Conservation (phyloP, 441 rosid genomes). For the Dalechampia spathulata region DNA sequence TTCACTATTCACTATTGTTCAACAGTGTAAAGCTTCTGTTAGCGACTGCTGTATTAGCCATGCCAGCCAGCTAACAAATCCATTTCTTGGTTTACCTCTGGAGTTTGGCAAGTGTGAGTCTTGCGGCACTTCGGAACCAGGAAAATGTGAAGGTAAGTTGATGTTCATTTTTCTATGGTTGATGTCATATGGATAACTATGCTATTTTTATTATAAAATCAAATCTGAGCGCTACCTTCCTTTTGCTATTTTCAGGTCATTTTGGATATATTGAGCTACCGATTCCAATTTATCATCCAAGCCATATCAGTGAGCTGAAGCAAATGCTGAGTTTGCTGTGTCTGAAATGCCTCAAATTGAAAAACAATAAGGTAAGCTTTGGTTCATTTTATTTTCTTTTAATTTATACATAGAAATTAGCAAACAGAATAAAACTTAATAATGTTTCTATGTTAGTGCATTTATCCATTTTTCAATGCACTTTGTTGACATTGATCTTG, state of each 20-base stretch:
- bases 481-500: slow-evolving; percentile 15
- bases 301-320: slow-evolving; percentile 70
- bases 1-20: slow-evolving; percentile 6
- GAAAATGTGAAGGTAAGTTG: slow-evolving; percentile 79
- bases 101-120: slow-evolving; percentile 92
- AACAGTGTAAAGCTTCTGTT: slow-evolving; percentile 62
- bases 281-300: slow-evolving; percentile 82
- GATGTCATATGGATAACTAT: neutral
- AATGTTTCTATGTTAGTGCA: too few relatives aligned
- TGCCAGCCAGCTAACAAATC: slow-evolving; percentile 68
- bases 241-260: slow-evolving; percentile 61
- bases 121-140: slow-evolving; percentile 81
- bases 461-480: too few relatives aligned
- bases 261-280: slow-evolving; percentile 90
- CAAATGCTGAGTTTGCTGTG: slow-evolving; percentile 71
- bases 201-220: neutral
- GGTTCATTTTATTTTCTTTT: neutral
- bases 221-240: slow-evolving; percentile 7
- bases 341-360: slow-evolving; percentile 83
- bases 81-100: slow-evolving; percentile 90
- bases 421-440: too few relatives aligned
- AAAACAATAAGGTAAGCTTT: slow-evolving; percentile 47
- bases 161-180: slow-evolving; percentile 1
- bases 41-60: slow-evolving; percentile 69
- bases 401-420: too few relatives aligned